phyloP scores from a whole-genome alignment of 345 rosid genomes.

The Bretschneidera sinensis region DNA sequence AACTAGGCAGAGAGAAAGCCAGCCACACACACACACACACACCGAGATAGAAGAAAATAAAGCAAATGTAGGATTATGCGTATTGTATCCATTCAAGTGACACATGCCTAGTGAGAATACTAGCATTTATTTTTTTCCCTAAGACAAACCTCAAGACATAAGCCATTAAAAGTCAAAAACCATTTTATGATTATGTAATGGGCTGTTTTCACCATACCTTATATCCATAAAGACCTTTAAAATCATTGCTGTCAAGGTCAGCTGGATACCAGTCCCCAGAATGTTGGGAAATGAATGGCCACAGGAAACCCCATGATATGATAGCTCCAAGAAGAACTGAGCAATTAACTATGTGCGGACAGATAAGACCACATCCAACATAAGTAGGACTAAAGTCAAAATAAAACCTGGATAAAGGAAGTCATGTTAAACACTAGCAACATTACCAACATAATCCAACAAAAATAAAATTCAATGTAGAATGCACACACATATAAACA shows the following conservation, averaged over 20 bases:
- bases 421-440: not conserved
- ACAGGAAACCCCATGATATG: slow-evolving; percentile 85
- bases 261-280: slow-evolving; percentile 92
- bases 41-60: too few relatives aligned
- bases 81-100: too few relatives aligned
- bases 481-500: not conserved
- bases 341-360: slow-evolving; percentile 90
- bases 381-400: slow-evolving; percentile 92
- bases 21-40: too few relatives aligned
- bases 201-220: slow-evolving; percentile 39
- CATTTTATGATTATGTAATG: not conserved
- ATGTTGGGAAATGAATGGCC: slow-evolving; percentile 73
- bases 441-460: slow-evolving; percentile 4
- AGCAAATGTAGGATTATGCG: too few relatives aligned
- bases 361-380: slow-evolving; percentile 96
- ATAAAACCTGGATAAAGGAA: slow-evolving; percentile 59
- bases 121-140: too few relatives aligned
- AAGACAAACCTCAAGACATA: too few relatives aligned
- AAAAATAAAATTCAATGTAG: too few relatives aligned
- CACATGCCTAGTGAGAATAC: too few relatives aligned
- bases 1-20: too few relatives aligned
- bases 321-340: slow-evolving; percentile 90
- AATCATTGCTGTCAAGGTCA: slow-evolving; percentile 69
- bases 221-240: slow-evolving; percentile 91
- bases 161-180: too few relatives aligned